Percentiles rank a stretch among this genome's conserved stretches.
phyloP scores from a whole-genome alignment of 306 rosid genomes.

The Luffa aegyptiaca region DNA sequence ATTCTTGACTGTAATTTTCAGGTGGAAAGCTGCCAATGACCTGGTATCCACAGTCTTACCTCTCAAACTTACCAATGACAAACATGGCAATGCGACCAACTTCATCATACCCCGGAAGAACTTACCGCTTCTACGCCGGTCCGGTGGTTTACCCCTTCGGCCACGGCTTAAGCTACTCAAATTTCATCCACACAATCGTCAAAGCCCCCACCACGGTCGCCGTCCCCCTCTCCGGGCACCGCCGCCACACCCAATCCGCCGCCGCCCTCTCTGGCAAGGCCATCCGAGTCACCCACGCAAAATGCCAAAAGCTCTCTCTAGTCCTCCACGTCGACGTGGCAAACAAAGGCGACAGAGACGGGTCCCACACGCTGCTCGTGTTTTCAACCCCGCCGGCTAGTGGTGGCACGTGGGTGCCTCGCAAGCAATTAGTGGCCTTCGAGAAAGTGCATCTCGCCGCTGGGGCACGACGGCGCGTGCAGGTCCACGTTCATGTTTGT shows the following conservation, averaged over 20 bases:
- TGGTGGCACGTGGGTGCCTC: constrained; percentile 40
- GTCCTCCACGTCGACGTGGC: constrained; percentile 44
- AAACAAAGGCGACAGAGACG: constrained; percentile 59
- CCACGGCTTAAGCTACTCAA: constrained; percentile 54
- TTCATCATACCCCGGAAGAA: constrained; percentile 61
- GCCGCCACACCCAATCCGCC: constrained; percentile 14
- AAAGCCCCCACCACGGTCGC: constrained; percentile 42
- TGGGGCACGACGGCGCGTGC: constrained; percentile 29
- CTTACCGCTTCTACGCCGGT: constrained; percentile 70
- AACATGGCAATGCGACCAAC: constrained; percentile 69
- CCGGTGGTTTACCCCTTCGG: constrained; percentile 77
- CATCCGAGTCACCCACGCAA: constrained; percentile 65
- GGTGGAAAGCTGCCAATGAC: constrained; percentile 86
- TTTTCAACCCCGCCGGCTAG: constrained; percentile 52
- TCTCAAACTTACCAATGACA: constrained; percentile 64
- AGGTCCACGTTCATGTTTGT: constrained; percentile 60
- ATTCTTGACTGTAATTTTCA: not conserved
- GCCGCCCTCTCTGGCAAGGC: constrained; percentile 38
- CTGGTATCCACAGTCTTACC: constrained; percentile 78
- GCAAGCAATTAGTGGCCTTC: constrained; percentile 56
- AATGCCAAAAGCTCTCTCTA: constrained; percentile 46
- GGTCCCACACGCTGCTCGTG: constrained; percentile 59
- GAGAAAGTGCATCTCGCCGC: constrained; percentile 55
- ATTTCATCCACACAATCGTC: constrained; percentile 42
- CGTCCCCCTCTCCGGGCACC: constrained; percentile 46